Percentiles rank a stretch among this genome's conserved stretches.
Evolutionary conservation across 139 green algal genomes (phyloP).

Genomic region (Chlorella sp.): DNA sequence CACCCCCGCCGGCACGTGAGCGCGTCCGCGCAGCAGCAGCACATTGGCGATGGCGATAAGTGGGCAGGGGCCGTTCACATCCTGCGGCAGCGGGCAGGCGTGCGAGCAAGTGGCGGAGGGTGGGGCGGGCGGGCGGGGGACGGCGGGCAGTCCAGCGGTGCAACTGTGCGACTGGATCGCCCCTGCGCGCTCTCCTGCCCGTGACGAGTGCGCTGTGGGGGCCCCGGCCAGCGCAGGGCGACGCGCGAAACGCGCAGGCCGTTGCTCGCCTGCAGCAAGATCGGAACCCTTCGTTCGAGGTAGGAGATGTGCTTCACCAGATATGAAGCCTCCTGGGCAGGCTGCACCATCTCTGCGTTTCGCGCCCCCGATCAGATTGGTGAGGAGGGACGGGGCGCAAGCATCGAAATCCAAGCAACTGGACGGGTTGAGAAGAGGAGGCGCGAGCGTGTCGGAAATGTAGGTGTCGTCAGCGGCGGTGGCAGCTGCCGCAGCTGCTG

Average conservation of each 20-base stretch:
- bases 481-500: too few relatives aligned
- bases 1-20: constrained; percentile 52
- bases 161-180: not conserved
- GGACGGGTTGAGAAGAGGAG: too few relatives aligned
- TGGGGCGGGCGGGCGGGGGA: too few relatives aligned
- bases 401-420: too few relatives aligned
- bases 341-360: too few relatives aligned
- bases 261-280: constrained; percentile 16
- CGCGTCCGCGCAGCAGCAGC: constrained; percentile 74
- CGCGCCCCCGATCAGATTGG: too few relatives aligned
- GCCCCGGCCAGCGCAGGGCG: not conserved
- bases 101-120: too few relatives aligned
- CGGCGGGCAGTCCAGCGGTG: not conserved
- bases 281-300: not conserved
- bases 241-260: not conserved
- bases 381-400: too few relatives aligned
- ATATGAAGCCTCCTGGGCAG: constrained; percentile 32
- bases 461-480: too few relatives aligned
- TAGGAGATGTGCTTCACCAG: constrained; percentile 56
- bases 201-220: constrained; percentile 4
- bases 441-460: too few relatives aligned
- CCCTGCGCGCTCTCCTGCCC: not conserved
- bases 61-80: constrained; percentile 94
- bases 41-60: constrained; percentile 89
- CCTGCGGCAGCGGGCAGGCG: constrained; percentile 92